These are phyloP conservation scores for Pleurotus giganteus DNA, from an alignment of 768 basidiomycete species.

Conservation along the genomic window DNA sequence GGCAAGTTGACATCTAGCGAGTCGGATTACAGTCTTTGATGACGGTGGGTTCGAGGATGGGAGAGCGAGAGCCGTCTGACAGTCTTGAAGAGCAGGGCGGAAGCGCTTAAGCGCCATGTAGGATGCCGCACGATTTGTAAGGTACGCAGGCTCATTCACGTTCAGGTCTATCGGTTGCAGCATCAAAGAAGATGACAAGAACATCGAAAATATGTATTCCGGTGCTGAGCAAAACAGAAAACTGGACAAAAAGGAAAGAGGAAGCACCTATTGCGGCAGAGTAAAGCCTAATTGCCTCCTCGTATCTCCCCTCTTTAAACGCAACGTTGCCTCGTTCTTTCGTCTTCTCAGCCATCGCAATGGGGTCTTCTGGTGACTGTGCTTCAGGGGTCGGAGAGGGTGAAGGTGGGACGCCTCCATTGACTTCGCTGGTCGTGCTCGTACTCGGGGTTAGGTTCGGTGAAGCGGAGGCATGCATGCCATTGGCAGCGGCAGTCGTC, in stretches of 20 bases:
- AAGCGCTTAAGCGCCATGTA: constrained; percentile 82
- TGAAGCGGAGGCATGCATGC: background rate
- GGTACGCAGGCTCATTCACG: constrained; percentile 67
- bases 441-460: background rate
- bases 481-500: constrained; percentile 14
- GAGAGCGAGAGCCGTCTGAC: constrained; percentile 67
- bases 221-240: background rate
- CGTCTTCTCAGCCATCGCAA: constrained; percentile 52
- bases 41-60: constrained; percentile 57
- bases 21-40: constrained; percentile 76
- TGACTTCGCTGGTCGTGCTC: background rate
- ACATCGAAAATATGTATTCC: constrained; percentile 1
- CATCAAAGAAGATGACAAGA: background rate
- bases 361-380: constrained; percentile 32
- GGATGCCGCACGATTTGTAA: constrained; percentile 85
- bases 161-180: constrained; percentile 46
- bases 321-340: constrained; percentile 77
- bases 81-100: constrained; percentile 72
- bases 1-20: constrained; percentile 82
- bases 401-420: constrained; percentile 13
- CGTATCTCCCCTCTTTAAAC: constrained; percentile 66
- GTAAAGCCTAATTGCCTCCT: constrained; percentile 72
- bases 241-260: constrained; percentile 7
- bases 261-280: constrained; percentile 67
- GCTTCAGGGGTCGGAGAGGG: background rate